Evolutionary conservation across 2,329 filamentous ascomycete species (phyloP), one percentile per base, ranked within the genome.

Genomic region (Ophidiomyces ophidiicola): DNA sequence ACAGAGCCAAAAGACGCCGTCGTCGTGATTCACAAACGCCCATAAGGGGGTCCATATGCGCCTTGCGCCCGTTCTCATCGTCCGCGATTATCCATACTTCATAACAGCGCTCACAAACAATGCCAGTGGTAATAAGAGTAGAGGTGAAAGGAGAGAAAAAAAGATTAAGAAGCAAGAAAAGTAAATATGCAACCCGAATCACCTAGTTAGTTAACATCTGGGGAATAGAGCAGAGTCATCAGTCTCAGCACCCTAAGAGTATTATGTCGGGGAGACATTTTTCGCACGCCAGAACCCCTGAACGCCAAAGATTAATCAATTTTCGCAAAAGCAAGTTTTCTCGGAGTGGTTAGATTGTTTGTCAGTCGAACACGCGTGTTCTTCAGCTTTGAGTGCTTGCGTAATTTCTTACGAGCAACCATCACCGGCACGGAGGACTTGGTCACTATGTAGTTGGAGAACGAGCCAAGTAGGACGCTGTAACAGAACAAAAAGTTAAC

Each of bases 341-440:
- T 71, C 7, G 82, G 80, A 44, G 79, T 81, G 47, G 71, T 74
- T 40, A 93, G 69, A 50, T 92, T 88, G 60, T 93, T 94, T 46
- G 84, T 78, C 47, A 90, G 74, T 43, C 77, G 76, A 44, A 83
- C 66, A 30, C 77, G 74, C 12, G 76, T 71, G 44, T 75, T 74
- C 60, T 80, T 82, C 58, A 81, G 82, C 57, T 88, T 87, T 57
- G 76, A 79, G 63, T 92, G 82, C 60, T 94, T 94, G 34, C 82
- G 72, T 30, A 94, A 69, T 42, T 83, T 80, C 67, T 93, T 94
- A 43, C 90, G 72, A 5, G 90, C 90, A 24, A 96, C 90, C 90
- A 98, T 98, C 44, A 98, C 90, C 0, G 90, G 90, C 11, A 93
- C 86, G 2, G 84, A 93, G 47, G 85, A 93, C 65, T 96, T 96